Base-by-base conservation (phyloP, 1,284 basidiomycete species). In the Cutaneotrichosporon sp. region DNA sequence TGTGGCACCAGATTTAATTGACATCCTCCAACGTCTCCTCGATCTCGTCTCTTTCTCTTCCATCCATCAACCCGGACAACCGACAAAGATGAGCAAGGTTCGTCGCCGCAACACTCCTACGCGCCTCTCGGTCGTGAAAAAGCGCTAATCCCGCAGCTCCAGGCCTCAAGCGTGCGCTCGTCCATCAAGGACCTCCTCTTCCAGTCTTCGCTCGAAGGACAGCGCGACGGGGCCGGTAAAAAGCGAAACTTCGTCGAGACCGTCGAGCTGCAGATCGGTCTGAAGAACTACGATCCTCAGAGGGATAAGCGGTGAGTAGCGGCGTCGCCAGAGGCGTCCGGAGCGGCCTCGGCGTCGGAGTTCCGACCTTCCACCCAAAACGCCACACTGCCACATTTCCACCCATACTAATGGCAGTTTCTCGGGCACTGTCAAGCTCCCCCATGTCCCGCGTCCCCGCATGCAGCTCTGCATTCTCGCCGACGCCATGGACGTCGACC, bases 391-490 rank as follows among this genome's bases (percentile, higher is more conserved):
- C 13, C 36, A 37, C 36, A 37, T 5, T 14, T 37, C 13, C 13
- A 37, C 13, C 36, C n/a, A n/a, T 37, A n/a, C 42, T 43, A 17
- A 43, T 18, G 15, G 18, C 10, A 37, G 52, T 54, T 60, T 60
- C 55, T 94, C 91, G 65, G 92, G 92, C 72, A 96, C 90, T 59
- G 88, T 96, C 80, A 94, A 93, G 80, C 85, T 98, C 54, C 94
- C 94, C 70, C 84, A 96, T 76, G 84, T 97, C 65, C 96, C 96
- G 68, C 91, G 94, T 67, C 94, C 94, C 55, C 88, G 94, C 80
- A 97, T 98, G 94, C 89, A 88, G 70, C 86, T 99, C 75, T 97
- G 94, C 84, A 97, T 98, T 84, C 88, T 99, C 67, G 94, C 93
- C 62, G 94, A 99, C 80, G 94, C 93, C 46, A 87, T 88, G 74